Base-by-base conservation (phyloP, 495 filamentous ascomycete genomes). In the Glutinoglossum americanum region DNA sequence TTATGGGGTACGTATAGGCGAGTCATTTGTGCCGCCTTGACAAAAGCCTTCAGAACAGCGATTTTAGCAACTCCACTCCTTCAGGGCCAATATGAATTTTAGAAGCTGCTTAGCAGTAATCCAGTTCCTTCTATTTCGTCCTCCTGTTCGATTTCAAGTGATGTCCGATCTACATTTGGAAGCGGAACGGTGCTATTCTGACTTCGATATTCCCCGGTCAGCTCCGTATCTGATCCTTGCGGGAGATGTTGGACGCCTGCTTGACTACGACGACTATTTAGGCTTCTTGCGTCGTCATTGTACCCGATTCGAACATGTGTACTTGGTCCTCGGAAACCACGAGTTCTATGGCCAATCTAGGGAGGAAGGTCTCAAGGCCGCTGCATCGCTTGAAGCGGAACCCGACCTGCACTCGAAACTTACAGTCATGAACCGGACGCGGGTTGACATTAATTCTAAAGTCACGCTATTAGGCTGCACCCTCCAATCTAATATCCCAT, bases 101-200 rank as follows among this genome's bases (percentile, higher is more conserved):
- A 17, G 37, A 41, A 11, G 37, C 15, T 17, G 15, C 37, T 41
- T 41, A 13, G 37, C 37, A 41, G 15, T 17, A 53, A 53, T 21
- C 17, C 49, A 23, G 10, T 53, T 15, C 17, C 45, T 49, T 21
- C 49, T 53, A 32, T 32, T 32, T 27, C 25, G 17, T 27, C 49
- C 49, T 11, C 21, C 49, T 17, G 49, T 63, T 57, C 57, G 44
- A 28, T 75, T 79, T 60, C 75, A 79, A 62, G 60, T 78, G 35
- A 65, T 80, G 39, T 79, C 77, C 11, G 76, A 81, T 56, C 74
- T 80, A 0, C 76, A 81, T 62, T 74, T 80, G 0, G 77, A 80
- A 57, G 55, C 78, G 28, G 70, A 70, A 6, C 67, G 70, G 48
- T 74, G 77, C 64, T 80, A 80, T 57, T 55, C 62, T 5, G 66